phyloP scores from a whole-genome alignment of 2,329 filamentous ascomycete genomes.

The Verticillium dahliae region DNA sequence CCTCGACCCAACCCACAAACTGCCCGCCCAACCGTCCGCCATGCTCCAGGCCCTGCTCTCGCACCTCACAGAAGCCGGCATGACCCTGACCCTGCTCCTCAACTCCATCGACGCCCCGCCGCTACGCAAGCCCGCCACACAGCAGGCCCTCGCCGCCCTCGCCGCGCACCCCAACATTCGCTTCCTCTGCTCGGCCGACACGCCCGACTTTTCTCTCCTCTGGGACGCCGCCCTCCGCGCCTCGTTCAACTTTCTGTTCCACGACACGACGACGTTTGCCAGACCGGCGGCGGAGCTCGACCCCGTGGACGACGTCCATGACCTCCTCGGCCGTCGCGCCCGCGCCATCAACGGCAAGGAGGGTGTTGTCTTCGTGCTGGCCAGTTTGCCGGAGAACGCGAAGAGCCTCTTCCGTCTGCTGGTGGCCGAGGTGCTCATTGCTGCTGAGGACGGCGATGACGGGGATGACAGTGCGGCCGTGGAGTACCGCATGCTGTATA shows the following conservation, averaged over 20 bases:
- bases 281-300: slow-evolving; percentile 68
- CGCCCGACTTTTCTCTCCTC: slow-evolving; percentile 77
- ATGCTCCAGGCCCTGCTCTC: slow-evolving; percentile 62
- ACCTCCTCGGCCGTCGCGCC: slow-evolving; percentile 74
- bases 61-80: slow-evolving; percentile 45
- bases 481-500: slow-evolving; percentile 86
- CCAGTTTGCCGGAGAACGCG: slow-evolving; percentile 86
- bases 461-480: slow-evolving; percentile 59
- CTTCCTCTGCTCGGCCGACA: slow-evolving; percentile 77
- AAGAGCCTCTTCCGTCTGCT: slow-evolving; percentile 79
- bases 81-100: slow-evolving; percentile 60
- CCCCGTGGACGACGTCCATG: slow-evolving; percentile 84
- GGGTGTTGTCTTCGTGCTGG: slow-evolving; percentile 84
- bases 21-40: slow-evolving; percentile 56
- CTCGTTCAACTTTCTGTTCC: slow-evolving; percentile 80
- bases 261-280: slow-evolving; percentile 88
- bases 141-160: slow-evolving; percentile 69
- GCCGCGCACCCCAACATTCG: slow-evolving; percentile 66
- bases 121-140: slow-evolving; percentile 64
- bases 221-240: slow-evolving; percentile 86
- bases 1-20: slow-evolving; percentile 42
- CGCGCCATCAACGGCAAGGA: slow-evolving; percentile 80
- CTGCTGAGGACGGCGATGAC: slow-evolving; percentile 50
- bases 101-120: slow-evolving; percentile 81
- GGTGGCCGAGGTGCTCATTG: slow-evolving; percentile 73